Evolutionary conservation across 208 protist genomes (phyloP).

Genomic region (Acanthamoeba lenticulata): DNA sequence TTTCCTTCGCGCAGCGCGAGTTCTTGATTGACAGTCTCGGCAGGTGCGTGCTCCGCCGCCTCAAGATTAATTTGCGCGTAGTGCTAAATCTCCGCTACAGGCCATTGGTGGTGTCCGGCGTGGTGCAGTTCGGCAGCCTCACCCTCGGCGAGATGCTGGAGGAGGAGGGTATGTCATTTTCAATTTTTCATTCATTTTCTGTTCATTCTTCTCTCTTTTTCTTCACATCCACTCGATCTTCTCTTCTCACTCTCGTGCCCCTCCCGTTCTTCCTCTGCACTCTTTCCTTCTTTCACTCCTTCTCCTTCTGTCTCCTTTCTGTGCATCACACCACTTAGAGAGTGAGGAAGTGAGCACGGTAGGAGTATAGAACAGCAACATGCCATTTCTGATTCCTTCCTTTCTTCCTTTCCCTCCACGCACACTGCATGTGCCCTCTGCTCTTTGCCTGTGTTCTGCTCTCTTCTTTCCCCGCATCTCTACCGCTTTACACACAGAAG

Average conservation of each 20-base stretch:
- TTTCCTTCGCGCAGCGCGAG: not conserved
- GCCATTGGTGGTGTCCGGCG: slow-evolving; percentile 2
- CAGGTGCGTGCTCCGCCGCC: not conserved
- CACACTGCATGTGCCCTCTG: not conserved
- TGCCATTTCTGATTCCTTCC: slow-evolving; percentile 1
- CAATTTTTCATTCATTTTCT: not conserved
- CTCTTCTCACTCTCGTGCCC: not conserved
- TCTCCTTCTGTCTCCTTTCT: not conserved
- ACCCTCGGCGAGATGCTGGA: slow-evolving; percentile 22
- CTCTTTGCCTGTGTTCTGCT: not conserved
- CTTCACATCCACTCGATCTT: not conserved
- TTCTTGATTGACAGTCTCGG: not conserved
- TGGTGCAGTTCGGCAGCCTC: slow-evolving; percentile 29
- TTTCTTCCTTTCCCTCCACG: not conserved
- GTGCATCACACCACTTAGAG: not conserved
- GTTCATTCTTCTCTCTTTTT: not conserved
- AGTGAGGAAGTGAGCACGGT: slow-evolving; percentile 18
- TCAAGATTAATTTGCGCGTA: not conserved
- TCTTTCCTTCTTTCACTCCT: not conserved
- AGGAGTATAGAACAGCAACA: not conserved
- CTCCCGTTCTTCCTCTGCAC: not conserved
- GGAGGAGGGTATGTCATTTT: not conserved
- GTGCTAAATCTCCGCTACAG: not conserved
- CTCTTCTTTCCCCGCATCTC: not conserved
- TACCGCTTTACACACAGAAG: slow-evolving; percentile 24